Conservation (phyloP, 306 rosid genomes). For the Fragaria iinumae region DNA sequence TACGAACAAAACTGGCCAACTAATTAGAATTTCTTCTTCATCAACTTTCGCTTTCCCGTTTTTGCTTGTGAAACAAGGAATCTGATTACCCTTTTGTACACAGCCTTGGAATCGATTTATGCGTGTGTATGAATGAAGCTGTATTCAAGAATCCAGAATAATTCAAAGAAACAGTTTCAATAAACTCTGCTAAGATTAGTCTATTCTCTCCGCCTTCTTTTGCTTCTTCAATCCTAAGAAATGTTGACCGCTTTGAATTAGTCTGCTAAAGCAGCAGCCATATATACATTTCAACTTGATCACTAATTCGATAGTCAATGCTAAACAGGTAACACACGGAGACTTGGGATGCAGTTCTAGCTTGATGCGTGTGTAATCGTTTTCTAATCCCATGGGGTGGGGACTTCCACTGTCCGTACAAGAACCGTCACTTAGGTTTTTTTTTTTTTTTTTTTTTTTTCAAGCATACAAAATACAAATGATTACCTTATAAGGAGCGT, state of each 20-base stretch:
- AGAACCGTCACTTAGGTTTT: neutral
- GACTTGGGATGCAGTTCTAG: neutral
- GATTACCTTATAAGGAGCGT: neutral
- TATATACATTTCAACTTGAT: neutral
- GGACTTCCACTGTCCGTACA: neutral
- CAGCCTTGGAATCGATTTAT: neutral
- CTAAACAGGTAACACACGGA: neutral
- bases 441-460: neutral
- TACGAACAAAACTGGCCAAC: neutral
- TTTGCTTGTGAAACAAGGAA: neutral
- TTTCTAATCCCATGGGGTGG: neutral
- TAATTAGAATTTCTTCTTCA: neutral
- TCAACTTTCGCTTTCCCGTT: neutral
- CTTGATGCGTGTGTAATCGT: neutral
- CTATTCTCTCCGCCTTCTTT: neutral
- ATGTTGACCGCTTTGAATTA: slow-evolving; percentile 14
- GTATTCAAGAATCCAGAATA: neutral
- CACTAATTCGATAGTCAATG: neutral
- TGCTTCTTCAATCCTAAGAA: neutral
- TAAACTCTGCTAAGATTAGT: neutral
- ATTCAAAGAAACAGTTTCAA: neutral
- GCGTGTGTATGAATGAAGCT: neutral
- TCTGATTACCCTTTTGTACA: neutral
- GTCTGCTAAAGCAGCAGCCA: slow-evolving; percentile 3
- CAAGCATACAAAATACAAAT: neutral